Percentiles rank a stretch among this genome's conserved stretches.
phyloP scores from a whole-genome alignment of 129 eudicot genomes.

The Sambucus nigra region DNA sequence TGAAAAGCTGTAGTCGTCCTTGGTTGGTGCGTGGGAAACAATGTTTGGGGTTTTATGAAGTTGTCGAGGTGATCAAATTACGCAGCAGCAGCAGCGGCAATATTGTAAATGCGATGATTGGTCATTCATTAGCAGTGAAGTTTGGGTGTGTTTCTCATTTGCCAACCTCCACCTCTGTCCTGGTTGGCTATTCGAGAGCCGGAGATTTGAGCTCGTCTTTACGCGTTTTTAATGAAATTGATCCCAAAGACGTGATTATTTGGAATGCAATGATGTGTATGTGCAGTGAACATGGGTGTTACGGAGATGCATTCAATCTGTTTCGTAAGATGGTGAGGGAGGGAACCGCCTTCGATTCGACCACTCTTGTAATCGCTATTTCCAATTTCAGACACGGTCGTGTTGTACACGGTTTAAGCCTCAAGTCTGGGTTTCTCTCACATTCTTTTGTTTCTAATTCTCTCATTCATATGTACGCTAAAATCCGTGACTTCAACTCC shows the following conservation, averaged over 20 bases:
- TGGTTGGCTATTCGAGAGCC: constrained; percentile 38
- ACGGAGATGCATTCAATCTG: constrained; percentile 17
- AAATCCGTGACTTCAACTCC: constrained; percentile 35
- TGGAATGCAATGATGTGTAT: constrained; percentile 68
- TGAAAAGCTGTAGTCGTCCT: no score
- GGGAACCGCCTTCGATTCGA: constrained; percentile 40
- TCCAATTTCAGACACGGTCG: constrained; percentile 25
- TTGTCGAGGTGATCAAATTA: no score
- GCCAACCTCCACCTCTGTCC: constrained; percentile 35
- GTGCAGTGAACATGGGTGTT: constrained; percentile 22
- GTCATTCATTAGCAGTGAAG: constrained; percentile 44
- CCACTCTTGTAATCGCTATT: constrained; percentile 40
- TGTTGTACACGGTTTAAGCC: constrained; percentile 38
- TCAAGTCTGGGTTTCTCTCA: constrained; percentile 35
- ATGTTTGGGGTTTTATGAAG: no score
- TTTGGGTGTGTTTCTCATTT: constrained; percentile 42
- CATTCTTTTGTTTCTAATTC: constrained; percentile 35
- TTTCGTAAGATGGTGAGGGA: constrained; percentile 33
- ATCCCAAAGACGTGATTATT: constrained; percentile 37
- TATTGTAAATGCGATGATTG: constrained; percentile 16
- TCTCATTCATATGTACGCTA: constrained; percentile 47
- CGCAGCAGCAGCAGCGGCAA: no score
- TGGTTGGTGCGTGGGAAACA: no score
- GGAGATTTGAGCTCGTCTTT: constrained; percentile 26
- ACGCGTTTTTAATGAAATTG: constrained; percentile 35